Evolutionary conservation across 164 flowering plant genomes (phyloP).

Genomic region (Brasenia schreberi): DNA sequence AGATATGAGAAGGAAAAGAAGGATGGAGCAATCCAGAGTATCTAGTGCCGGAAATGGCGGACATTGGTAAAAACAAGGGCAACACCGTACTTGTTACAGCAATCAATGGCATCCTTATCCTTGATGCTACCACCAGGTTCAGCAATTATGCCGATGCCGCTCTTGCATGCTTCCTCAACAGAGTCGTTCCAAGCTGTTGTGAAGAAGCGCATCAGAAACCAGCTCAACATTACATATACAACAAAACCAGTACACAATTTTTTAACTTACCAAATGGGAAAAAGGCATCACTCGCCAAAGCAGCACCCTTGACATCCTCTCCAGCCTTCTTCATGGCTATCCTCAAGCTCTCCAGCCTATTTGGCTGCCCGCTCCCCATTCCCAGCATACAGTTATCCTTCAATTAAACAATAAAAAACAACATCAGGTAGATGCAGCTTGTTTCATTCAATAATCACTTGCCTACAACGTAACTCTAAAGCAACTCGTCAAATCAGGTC

Average conservation of each 20-base stretch:
- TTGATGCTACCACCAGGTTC: slow-evolving; percentile 97
- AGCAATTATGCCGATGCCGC: slow-evolving; percentile 58
- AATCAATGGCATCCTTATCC: slow-evolving; percentile 85
- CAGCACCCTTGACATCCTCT: slow-evolving; percentile 85
- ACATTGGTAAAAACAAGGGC: slow-evolving; percentile 75
- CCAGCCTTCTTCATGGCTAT: slow-evolving; percentile 92
- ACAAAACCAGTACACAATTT: not conserved
- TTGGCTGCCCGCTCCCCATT: slow-evolving; percentile 99
- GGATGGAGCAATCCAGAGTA: too few species aligned
- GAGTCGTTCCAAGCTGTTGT: slow-evolving; percentile 93
- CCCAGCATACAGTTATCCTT: slow-evolving; percentile 95
- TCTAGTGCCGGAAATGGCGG: slow-evolving; percentile 86
- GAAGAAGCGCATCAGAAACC: not conserved
- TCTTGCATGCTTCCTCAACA: slow-evolving; percentile 92
- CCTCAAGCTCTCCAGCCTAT: slow-evolving; percentile 84
- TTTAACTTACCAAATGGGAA: slow-evolving; percentile 81
- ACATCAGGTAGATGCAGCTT: too few species aligned
- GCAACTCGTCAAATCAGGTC: not conserved
- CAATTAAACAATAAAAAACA: not conserved
- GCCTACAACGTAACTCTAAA: not conserved
- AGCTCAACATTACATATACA: not conserved
- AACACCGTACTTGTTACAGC: slow-evolving; percentile 88
- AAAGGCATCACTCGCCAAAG: slow-evolving; percentile 98
- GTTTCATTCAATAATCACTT: not conserved
- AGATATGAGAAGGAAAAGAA: too few species aligned